Conservation (phyloP, 2,329 filamentous ascomycete species). For the Colletotrichum sp. region DNA sequence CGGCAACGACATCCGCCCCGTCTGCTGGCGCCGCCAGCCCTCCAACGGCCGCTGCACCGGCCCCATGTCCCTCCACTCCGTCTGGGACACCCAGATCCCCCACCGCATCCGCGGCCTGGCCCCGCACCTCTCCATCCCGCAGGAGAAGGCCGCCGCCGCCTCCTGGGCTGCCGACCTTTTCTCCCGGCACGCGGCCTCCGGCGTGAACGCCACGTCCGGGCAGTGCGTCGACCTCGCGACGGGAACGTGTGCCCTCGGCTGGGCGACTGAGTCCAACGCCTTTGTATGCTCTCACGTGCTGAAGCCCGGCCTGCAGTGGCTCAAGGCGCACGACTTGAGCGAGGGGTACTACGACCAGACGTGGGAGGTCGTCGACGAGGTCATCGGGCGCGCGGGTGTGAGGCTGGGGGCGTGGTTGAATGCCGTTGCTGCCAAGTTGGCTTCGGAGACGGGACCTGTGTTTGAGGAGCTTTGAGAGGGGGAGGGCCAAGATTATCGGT, state of each 20-base stretch:
- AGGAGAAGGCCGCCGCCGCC: conserved; percentile 14
- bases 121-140: background rate
- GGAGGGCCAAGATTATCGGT: background rate
- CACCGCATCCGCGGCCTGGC: conserved; percentile 17
- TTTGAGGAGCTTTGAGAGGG: conserved; percentile 7
- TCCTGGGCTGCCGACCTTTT: conserved; percentile 12
- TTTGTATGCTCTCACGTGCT: conserved; percentile 17
- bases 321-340: conserved; percentile 11
- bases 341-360: conserved; percentile 16
- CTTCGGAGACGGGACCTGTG: background rate
- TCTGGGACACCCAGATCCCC: conserved; percentile 22
- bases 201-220: background rate
- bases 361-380: conserved; percentile 19
- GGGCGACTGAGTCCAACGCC: conserved; percentile 16
- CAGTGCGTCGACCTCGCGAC: conserved; percentile 13
- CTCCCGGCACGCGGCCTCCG: background rate
- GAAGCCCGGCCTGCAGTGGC: background rate
- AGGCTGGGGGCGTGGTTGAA: conserved; percentile 19
- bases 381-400: conserved; percentile 13
- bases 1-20: conserved; percentile 22
- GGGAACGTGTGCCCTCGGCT: background rate
- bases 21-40: conserved; percentile 19
- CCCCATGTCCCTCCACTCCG: conserved; percentile 19
- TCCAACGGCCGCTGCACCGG: conserved; percentile 7
- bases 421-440: conserved; percentile 7